Evolutionary conservation across 2,329 filamentous ascomycete species (phyloP), one percentile per base, ranked within the genome.

Genomic region (Arthrinium puccinioides): DNA sequence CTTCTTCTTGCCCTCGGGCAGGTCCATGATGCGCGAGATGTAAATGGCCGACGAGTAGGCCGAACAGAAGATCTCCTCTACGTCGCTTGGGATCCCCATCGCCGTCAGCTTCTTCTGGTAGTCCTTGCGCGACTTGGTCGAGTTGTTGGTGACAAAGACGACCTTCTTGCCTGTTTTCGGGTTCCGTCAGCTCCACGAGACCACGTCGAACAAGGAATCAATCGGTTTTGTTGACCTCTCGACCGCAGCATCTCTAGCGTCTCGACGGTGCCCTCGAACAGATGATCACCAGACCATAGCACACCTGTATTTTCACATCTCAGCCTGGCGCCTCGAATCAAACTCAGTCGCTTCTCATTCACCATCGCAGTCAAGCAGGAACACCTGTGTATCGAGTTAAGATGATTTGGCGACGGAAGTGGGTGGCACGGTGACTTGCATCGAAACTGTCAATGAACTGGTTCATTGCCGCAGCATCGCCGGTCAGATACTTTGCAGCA

Each of bases 111-210:
- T 98, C 69, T 90, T 87, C 60, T 84, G 82, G 64, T 98, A 98
- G 59, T 96, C 88, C 34, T 76, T 70, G 39, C 92, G 84, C 9
- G 90, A 95, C 61, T 98, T 98, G 40, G 92, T 97, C 55, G 88
- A 96, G 69, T 98, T 98, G 68, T 98, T 98, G 27, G 92, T 98
- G 36, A 98, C 92, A 57, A 98, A 98, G 38, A 98, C 81, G 23
- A 92, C 75, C 57, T 83, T 83, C 63, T 98, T 98, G 56, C 87
- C 89, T 92, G 37, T 20, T 11, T n/a, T n/a, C n/a, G n/a, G n/a
- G n/a, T n/a, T n/a, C n/a, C n/a, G n/a, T n/a, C n/a, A 32, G 20
- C 14, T 15, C 25, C 15, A 16, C 32, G 19, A 11, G 6, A 21
- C 20, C 24, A 16, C 44, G 16, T 26, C 14, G 24, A 26, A 26